Percentiles rank a stretch among this genome's conserved stretches.
Evolutionary conservation across 345 rosid genomes (phyloP).

Genomic region (Citrus maxima): DNA sequence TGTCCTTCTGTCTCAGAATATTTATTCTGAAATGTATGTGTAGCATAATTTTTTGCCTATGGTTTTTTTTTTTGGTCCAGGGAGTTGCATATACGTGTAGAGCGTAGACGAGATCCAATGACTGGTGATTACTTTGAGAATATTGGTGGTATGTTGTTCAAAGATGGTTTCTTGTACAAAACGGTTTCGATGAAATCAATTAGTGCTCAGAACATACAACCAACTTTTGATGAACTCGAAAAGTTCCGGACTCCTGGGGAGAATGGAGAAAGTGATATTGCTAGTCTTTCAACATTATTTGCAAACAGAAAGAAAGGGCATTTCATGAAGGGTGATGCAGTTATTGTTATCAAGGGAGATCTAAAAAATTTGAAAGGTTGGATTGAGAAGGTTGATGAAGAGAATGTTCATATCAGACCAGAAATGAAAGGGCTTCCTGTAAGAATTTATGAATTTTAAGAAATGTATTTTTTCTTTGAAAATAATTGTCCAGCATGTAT

Average conservation of each 20-base stretch:
- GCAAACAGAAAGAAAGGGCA: slow-evolving; percentile 96
- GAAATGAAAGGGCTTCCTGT: slow-evolving; percentile 94
- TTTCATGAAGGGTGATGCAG: slow-evolving; percentile 97
- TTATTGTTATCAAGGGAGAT: slow-evolving; percentile 92
- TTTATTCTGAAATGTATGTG: not conserved
- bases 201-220: slow-evolving; percentile 67
- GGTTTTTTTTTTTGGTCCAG: slow-evolving; percentile 27
- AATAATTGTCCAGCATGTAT: not conserved
- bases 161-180: slow-evolving; percentile 90
- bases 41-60: slow-evolving; percentile 6
- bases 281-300: slow-evolving; percentile 76
- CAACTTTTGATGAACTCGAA: slow-evolving; percentile 95
- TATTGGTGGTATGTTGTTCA: slow-evolving; percentile 75
- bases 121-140: slow-evolving; percentile 91
- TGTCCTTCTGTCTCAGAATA: not conserved
- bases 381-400: slow-evolving; percentile 99
- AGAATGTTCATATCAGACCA: slow-evolving; percentile 80
- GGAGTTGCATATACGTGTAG: slow-evolving; percentile 91
- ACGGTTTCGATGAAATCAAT: slow-evolving; percentile 83
- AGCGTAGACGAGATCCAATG: slow-evolving; percentile 81
- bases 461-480: not conserved
- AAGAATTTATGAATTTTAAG: slow-evolving; percentile 30
- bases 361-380: slow-evolving; percentile 90
- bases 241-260: slow-evolving; percentile 78
- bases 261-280: slow-evolving; percentile 74